These are phyloP conservation scores for Wickerhamiella bombiphila DNA, from an alignment of 805 yeast genomes.

Conservation along the genomic window DNA sequence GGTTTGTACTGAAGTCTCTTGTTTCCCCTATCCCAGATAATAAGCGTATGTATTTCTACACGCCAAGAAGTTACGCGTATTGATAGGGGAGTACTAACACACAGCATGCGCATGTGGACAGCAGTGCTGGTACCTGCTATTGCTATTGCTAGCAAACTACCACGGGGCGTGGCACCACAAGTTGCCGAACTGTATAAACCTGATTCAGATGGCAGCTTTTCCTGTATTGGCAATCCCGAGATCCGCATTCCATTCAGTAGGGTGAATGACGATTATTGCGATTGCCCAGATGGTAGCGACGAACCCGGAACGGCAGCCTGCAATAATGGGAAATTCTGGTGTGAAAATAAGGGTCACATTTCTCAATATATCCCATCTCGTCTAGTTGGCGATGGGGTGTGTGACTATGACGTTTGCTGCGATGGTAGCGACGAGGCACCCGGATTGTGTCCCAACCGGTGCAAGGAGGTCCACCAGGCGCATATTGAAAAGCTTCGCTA, in stretches of 20 bases:
- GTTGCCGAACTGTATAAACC: constrained; percentile 32
- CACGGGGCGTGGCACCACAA: constrained; percentile 15
- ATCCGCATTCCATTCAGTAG: constrained; percentile 43
- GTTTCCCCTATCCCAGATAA: no score
- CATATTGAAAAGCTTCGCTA: constrained; percentile 21
- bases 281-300: constrained; percentile 95
- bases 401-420: constrained; percentile 82
- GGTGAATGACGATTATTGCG: constrained; percentile 82
- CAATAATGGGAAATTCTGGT: constrained; percentile 42
- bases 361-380: constrained; percentile 49
- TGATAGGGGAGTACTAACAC: no score
- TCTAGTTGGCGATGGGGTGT: constrained; percentile 75
- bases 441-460: constrained; percentile 40
- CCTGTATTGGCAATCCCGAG: constrained; percentile 55
- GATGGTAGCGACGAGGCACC: constrained; percentile 79
- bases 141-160: no score
- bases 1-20: no score
- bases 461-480: constrained; percentile 35
- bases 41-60: no score
- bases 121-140: no score
- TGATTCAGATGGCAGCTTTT: constrained; percentile 41
- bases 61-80: no score
- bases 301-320: constrained; percentile 95
- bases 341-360: constrained; percentile 59
- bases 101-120: no score